A percentile compares a stretch with the other conserved stretches of the same genome.
Conservation (phyloP, 345 rosid genomes). For the Moringa oleifera region DNA sequence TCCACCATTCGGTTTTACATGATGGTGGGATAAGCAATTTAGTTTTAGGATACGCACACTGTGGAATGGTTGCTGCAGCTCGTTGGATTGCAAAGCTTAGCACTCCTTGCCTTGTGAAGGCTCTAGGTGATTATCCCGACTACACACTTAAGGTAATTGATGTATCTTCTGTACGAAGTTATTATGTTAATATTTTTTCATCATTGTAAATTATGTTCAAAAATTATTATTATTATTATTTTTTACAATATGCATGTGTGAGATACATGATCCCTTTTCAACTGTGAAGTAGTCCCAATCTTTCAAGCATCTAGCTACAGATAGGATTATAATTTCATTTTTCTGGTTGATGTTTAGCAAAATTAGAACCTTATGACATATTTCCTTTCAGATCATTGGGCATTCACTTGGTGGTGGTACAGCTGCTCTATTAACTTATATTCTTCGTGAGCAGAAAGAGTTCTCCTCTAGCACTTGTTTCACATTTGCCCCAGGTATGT, state of each 20-base stretch:
- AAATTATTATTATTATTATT: too few relatives aligned
- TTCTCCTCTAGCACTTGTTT: conserved; percentile 76
- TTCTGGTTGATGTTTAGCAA: conserved; percentile 12
- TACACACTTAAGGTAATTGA: conserved; percentile 68
- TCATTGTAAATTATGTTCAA: not conserved
- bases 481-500: conserved; percentile 90
- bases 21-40: conserved; percentile 95
- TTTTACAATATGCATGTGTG: too few relatives aligned
- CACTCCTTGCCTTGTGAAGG: conserved; percentile 71
- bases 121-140: conserved; percentile 63
- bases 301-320: too few relatives aligned
- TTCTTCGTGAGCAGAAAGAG: conserved; percentile 82
- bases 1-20: conserved; percentile 91
- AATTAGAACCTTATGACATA: too few relatives aligned
- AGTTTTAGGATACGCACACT: conserved; percentile 95
- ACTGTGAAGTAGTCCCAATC: too few relatives aligned
- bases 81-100: conserved; percentile 95
- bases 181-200: too few relatives aligned
- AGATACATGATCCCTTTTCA: too few relatives aligned
- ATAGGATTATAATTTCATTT: not conserved
- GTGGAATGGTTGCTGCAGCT: conserved; percentile 99
- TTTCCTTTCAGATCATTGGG: conserved; percentile 70
- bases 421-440: conserved; percentile 85
- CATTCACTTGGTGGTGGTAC: conserved; percentile 99
- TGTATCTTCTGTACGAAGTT: not conserved